Percentiles rank a stretch among this genome's conserved stretches.
These are phyloP conservation scores for Lachnellula arida DNA, from an alignment of 2,329 filamentous ascomycete genomes.

Conservation along the genomic window DNA sequence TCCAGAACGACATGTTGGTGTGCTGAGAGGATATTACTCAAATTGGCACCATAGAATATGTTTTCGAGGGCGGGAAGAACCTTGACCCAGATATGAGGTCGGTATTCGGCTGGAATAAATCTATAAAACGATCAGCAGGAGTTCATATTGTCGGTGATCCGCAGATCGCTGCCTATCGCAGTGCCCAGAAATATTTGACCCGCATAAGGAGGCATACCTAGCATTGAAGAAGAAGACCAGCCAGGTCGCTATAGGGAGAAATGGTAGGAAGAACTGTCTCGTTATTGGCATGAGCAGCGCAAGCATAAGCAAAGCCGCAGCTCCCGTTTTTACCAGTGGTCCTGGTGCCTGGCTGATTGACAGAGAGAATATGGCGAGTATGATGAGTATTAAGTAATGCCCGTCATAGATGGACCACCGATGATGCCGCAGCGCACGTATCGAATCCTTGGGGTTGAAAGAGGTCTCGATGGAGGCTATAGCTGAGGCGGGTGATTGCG, in stretches of 20 bases:
- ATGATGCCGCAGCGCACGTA: slow-evolving; percentile 70
- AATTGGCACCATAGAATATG: slow-evolving; percentile 90
- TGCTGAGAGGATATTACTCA: slow-evolving; percentile 91
- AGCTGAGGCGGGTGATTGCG: slow-evolving; percentile 63
- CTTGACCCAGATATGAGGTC: slow-evolving; percentile 92
- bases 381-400: slow-evolving; percentile 73
- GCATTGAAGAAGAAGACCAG: slow-evolving; percentile 75
- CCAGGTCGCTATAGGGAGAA: slow-evolving; percentile 79
- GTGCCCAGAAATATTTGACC: neutral
- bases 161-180: slow-evolving; percentile 10
- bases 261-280: slow-evolving; percentile 86
- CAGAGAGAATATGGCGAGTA: slow-evolving; percentile 76
- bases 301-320: slow-evolving; percentile 61
- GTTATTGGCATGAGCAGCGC: slow-evolving; percentile 78
- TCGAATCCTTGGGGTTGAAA: slow-evolving; percentile 72
- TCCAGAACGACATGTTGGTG: slow-evolving; percentile 82
- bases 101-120: slow-evolving; percentile 83
- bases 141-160: slow-evolving; percentile 2
- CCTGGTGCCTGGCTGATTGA: slow-evolving; percentile 75
- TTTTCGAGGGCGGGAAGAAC: slow-evolving; percentile 93
- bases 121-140: slow-evolving; percentile 41
- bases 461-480: slow-evolving; percentile 76
- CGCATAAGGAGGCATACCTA: slow-evolving; percentile 55
- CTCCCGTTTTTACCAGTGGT: slow-evolving; percentile 70
- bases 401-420: slow-evolving; percentile 79